Base-by-base conservation (phyloP, 1,284 basidiomycete genomes). In the Melampsora larici-populina region DNA sequence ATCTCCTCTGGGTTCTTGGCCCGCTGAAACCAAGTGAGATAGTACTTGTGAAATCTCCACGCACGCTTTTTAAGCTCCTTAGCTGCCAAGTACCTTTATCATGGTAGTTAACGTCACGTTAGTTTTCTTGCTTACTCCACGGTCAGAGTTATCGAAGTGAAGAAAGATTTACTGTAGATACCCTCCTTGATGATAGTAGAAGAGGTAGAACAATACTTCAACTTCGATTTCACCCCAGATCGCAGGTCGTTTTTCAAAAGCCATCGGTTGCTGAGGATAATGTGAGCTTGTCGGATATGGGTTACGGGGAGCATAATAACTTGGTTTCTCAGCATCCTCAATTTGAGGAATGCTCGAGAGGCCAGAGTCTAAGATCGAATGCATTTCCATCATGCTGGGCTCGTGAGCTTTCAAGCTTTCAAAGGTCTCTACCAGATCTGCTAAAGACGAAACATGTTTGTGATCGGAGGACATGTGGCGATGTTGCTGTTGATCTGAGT, bases 11-110 rank as follows among this genome's bases (percentile, higher is more conserved):
- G 97, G 84, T 99, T 95, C 29, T 93, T 95, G 83, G 97, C 94
- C 72, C 97, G 89, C 85, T 99, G 97, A 89, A 99, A 99, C 97
- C 97, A 99, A 51, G 97, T 99, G 79, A 99, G 86, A 84, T 98
- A 99, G 86, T 99, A 98, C 81, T 97, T 93, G 85, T 99, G 97
- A 88, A 99, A 99, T 75, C 97, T 90, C 97, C 97, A 99, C 77
- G 93, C 95, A 84, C 98, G 96, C 79, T 92, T 89, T 86, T 99
- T 99, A 79, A 99, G 87, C 85, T 99, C 97, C 83, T 93, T 93
- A 8, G 97, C 97, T 0, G 97, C 96, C 69, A 98, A 89, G 85
- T 91, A 97, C 85, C 93, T 95, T 80, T 15, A 51, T 9, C 3
- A 24, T 18, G 62, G 11, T 15, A 71, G 15, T 60, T 60, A 33